Percentiles rank a stretch among this genome's conserved stretches.
Conservation (phyloP, 2,329 filamentous ascomycete genomes). For the Diaporthe eres region DNA sequence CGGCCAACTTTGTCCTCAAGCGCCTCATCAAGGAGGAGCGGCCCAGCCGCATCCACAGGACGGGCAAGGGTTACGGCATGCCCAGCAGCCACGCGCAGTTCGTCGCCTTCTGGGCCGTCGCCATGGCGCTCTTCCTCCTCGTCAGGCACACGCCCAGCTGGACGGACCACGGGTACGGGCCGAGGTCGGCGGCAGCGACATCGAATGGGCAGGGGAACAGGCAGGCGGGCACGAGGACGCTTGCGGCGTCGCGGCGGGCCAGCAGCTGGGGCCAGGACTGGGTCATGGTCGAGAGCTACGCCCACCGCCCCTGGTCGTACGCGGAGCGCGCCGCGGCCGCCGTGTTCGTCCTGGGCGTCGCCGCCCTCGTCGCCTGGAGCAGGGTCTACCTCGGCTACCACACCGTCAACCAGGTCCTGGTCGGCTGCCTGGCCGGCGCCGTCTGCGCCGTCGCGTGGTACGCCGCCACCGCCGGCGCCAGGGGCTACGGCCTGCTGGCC, state of each 20-base stretch:
- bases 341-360: conserved; percentile 71
- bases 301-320: conserved; percentile 70
- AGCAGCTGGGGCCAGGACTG: conserved; percentile 39
- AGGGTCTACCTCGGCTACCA: conserved; percentile 95
- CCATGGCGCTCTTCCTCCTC: conserved; percentile 86
- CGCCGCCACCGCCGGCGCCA: conserved; percentile 73
- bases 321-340: conserved; percentile 70
- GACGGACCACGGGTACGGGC: conserved; percentile 30
- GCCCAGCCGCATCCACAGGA: conserved; percentile 82
- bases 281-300: conserved; percentile 49
- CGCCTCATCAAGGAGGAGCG: conserved; percentile 92
- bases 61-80: conserved; percentile 98
- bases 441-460: conserved; percentile 86
- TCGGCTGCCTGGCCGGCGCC: conserved; percentile 79
- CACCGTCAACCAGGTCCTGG: conserved; percentile 88
- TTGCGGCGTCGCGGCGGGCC: neutral
- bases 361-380: conserved; percentile 81
- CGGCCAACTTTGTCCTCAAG: conserved; percentile 90
- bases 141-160: conserved; percentile 78
- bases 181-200: conserved; percentile 22
- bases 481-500: conserved; percentile 77
- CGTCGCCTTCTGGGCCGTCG: conserved; percentile 90
- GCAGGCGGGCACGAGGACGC: neutral
- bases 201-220: neutral
- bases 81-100: conserved; percentile 95